phyloP scores from a whole-genome alignment of 1,284 basidiomycete species.

The Vanrija sp. region DNA sequence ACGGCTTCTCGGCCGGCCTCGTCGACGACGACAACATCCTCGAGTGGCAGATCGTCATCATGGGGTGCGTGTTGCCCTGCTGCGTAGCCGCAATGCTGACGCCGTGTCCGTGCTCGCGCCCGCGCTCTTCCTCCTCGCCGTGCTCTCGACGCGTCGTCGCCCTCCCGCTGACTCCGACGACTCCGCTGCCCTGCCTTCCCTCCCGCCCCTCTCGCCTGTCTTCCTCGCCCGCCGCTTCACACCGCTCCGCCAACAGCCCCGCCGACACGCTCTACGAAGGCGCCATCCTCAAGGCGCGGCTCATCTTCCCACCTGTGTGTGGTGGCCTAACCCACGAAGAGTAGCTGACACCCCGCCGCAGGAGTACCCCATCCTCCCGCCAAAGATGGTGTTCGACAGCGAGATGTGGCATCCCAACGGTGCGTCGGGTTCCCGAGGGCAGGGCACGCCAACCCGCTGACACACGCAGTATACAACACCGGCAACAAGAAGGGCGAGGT shows the following conservation, averaged over 20 bases:
- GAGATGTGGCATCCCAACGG: conserved; percentile 99
- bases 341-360: conserved; percentile 10
- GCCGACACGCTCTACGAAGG: conserved; percentile 90
- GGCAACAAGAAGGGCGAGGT: conserved; percentile 87
- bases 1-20: conserved; percentile 91
- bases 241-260: conserved; percentile 56
- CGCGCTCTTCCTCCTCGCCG: conserved; percentile 1
- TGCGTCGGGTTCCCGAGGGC: conserved; percentile 39
- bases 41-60: conserved; percentile 87
- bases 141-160: conserved; percentile 20
- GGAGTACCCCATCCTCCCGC: conserved; percentile 87
- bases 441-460: neutral
- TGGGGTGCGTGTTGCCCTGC: conserved; percentile 62
- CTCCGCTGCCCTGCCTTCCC: neutral
- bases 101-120: neutral
- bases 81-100: neutral
- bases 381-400: conserved; percentile 92
- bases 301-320: conserved; percentile 69
- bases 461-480: conserved; percentile 71
- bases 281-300: conserved; percentile 81
- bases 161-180: neutral
- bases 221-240: neutral
- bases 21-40: conserved; percentile 88
- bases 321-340: no score
- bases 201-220: neutral